Evolutionary conservation across 2,329 filamentous ascomycete genomes (phyloP).

Genomic region (Diaporthe sp.): DNA sequence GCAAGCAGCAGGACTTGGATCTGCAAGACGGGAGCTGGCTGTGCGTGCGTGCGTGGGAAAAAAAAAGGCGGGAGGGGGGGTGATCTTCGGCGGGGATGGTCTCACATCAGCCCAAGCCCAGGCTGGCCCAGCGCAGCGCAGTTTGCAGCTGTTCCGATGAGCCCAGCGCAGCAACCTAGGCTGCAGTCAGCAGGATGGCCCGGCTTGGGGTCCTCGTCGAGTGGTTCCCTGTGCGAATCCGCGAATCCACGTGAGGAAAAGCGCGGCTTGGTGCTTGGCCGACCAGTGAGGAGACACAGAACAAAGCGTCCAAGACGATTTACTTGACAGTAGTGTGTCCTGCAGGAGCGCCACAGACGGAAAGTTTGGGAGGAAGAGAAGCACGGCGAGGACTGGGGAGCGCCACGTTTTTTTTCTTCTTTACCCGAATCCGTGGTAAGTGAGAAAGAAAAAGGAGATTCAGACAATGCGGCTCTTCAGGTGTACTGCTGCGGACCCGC

Average conservation of each 20-base stretch:
- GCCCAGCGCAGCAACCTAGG: conserved; percentile 18
- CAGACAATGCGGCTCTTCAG: conserved; percentile 13
- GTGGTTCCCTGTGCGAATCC: conserved; percentile 14
- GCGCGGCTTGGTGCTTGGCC: conserved; percentile 7
- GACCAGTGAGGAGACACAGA: background rate
- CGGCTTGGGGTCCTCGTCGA: background rate
- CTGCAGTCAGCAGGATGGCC: conserved; percentile 24
- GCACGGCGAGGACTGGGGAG: background rate
- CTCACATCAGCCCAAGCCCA: conserved; percentile 18
- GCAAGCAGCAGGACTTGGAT: background rate
- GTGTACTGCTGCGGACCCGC: background rate
- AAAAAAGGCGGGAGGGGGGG: conserved; percentile 10
- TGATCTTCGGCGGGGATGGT: background rate
- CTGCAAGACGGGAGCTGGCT: conserved; percentile 2
- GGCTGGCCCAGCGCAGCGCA: background rate
- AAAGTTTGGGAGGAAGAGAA: background rate
- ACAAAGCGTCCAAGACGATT: background rate
- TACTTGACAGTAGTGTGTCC: background rate
- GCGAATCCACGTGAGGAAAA: conserved; percentile 21
- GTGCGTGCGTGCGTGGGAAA: background rate
- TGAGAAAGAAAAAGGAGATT: background rate
- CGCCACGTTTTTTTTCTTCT: conserved; percentile 1
- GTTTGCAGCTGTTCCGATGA: background rate
- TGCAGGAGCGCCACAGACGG: conserved; percentile 1
- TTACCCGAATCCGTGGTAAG: background rate